Conservation (phyloP, 257 asterid species). For the Solanum pinnatisectum region DNA sequence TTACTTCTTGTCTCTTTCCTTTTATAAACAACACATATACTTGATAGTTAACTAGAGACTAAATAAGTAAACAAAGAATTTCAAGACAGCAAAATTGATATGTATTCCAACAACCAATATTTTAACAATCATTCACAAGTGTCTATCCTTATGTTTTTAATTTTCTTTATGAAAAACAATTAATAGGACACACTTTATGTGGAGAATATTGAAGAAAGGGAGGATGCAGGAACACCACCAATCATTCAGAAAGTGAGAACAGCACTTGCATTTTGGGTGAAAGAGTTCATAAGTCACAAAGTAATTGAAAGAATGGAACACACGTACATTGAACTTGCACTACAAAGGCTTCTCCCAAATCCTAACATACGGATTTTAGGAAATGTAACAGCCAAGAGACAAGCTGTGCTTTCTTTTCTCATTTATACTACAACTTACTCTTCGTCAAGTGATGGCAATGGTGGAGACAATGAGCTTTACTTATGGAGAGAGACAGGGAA, state of each 20-base stretch:
- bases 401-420: constrained; percentile 37
- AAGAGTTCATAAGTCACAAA: constrained; percentile 33
- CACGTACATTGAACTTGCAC: constrained; percentile 19
- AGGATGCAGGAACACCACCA: constrained; percentile 51
- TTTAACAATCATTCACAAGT: no score
- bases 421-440: background rate
- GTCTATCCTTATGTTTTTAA: no score
- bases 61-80: no score
- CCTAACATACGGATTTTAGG: constrained; percentile 27
- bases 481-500: background rate
- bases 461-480: background rate
- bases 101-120: no score
- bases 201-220: constrained; percentile 40
- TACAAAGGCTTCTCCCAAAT: constrained; percentile 23
- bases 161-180: background rate
- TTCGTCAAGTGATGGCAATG: background rate
- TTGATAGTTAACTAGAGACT: no score
- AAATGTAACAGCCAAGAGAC: constrained; percentile 25
- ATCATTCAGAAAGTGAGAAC: constrained; percentile 43
- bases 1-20: no score
- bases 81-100: no score
- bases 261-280: constrained; percentile 36
- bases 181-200: constrained; percentile 34
- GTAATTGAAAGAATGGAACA: constrained; percentile 18
- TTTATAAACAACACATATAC: no score